Conservation (phyloP, 345 rosid genomes). For the Kernera saxatilis region DNA sequence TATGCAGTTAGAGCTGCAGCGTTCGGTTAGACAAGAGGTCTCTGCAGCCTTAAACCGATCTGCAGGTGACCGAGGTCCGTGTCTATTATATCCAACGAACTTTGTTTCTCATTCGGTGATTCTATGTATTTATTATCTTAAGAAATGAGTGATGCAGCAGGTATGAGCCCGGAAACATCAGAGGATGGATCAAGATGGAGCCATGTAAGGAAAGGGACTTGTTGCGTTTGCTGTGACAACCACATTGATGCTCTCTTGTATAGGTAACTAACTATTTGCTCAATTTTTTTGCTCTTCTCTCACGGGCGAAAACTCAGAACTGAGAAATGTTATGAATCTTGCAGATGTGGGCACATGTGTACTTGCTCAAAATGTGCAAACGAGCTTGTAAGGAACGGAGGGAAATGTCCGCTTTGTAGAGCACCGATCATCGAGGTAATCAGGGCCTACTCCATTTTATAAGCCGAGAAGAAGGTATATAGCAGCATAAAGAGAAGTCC, state of each 20-base stretch:
- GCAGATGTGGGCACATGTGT: slow-evolving; percentile 99
- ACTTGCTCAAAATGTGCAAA: slow-evolving; percentile 93
- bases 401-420: slow-evolving; percentile 93
- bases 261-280: slow-evolving; percentile 46
- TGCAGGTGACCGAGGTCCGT: slow-evolving; percentile 61
- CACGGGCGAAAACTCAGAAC: background rate
- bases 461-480: slow-evolving; percentile 13
- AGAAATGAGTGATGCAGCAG: slow-evolving; percentile 33
- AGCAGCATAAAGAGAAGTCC: background rate
- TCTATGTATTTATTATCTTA: background rate
- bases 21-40: slow-evolving; percentile 97
- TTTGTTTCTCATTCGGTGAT: background rate
- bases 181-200: slow-evolving; percentile 94
- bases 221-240: slow-evolving; percentile 94
- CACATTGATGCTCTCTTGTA: slow-evolving; percentile 93
- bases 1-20: slow-evolving; percentile 98
- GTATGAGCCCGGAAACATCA: slow-evolving; percentile 62
- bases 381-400: slow-evolving; percentile 83
- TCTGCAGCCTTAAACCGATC: slow-evolving; percentile 94
- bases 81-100: background rate
- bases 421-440: slow-evolving; percentile 95
- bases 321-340: background rate
- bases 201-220: slow-evolving; percentile 87
- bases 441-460: slow-evolving; percentile 93
- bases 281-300: background rate